These are phyloP conservation scores for Rubia peregrina DNA, from an alignment of 305 asterid species.

Conservation along the genomic window DNA sequence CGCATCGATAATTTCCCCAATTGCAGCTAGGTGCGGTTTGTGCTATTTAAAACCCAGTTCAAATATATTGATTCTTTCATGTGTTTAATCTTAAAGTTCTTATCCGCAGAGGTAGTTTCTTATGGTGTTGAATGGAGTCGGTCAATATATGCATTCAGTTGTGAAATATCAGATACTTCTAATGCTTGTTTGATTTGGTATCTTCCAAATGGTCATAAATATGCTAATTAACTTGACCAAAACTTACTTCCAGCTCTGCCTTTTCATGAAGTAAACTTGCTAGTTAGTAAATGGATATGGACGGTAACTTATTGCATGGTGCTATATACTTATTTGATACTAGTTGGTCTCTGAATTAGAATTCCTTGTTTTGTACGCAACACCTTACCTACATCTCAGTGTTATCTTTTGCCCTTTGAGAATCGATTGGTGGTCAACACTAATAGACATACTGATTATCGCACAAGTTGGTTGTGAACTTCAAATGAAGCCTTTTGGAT, in stretches of 20 bases:
- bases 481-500: neutral
- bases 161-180: neutral
- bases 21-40: neutral
- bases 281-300: neutral
- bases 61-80: no score
- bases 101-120: no score
- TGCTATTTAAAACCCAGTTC: no score
- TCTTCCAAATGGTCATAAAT: neutral
- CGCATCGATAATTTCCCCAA: neutral
- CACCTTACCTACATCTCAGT: neutral
- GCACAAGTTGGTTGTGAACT: neutral
- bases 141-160: neutral
- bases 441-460: neutral
- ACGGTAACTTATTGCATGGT: neutral
- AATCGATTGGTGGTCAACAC: neutral
- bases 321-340: neutral
- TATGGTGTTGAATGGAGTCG: no score
- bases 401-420: neutral
- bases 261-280: neutral
- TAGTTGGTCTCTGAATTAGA: neutral
- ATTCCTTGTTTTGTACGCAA: neutral
- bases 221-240: neutral
- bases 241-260: neutral
- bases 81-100: no score
- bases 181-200: neutral